These are phyloP conservation scores for Fusarium azukiicola DNA, from an alignment of 2,329 filamentous ascomycete genomes.

Conservation along the genomic window DNA sequence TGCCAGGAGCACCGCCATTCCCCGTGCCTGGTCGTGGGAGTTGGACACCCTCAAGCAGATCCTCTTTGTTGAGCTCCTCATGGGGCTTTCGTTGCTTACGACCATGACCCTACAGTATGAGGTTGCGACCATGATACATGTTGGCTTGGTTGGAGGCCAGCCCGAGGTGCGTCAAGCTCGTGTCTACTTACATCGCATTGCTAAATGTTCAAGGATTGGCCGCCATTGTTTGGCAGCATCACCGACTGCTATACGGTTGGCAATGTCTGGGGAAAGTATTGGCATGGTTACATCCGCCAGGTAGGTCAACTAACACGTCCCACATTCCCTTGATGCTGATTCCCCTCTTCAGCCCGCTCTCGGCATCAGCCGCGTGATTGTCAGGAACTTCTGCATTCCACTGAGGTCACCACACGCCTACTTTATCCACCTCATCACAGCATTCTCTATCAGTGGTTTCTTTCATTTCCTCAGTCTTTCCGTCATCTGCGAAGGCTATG, in stretches of 20 bases:
- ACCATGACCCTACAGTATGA: conserved; percentile 41
- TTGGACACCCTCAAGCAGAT: neutral
- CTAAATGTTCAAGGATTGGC: conserved; percentile 32
- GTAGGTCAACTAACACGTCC: neutral
- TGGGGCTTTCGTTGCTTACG: conserved; percentile 28
- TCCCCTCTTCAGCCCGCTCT: conserved; percentile 15
- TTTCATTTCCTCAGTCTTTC: conserved; percentile 38
- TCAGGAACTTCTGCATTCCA: conserved; percentile 1
- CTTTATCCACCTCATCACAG: conserved; percentile 30
- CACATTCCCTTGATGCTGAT: neutral
- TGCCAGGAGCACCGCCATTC: conserved; percentile 5
- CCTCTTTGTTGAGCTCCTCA: conserved; percentile 7
- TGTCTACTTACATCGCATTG: too few relatives aligned
- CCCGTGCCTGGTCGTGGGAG: conserved; percentile 30
- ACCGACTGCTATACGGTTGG: conserved; percentile 29
- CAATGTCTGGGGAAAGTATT: conserved; percentile 44
- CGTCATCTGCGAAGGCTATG: conserved; percentile 27
- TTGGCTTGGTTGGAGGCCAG: conserved; percentile 8
- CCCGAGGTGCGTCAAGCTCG: conserved; percentile 20
- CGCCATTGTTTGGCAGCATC: conserved; percentile 34
- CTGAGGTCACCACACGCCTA: conserved; percentile 23
- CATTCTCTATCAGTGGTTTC: conserved; percentile 36
- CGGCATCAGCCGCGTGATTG: conserved; percentile 22
- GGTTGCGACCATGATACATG: conserved; percentile 22
- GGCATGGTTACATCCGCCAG: conserved; percentile 42